Base-by-base conservation (phyloP, 2,329 filamentous ascomycete species). In the Cladosporium sp. region DNA sequence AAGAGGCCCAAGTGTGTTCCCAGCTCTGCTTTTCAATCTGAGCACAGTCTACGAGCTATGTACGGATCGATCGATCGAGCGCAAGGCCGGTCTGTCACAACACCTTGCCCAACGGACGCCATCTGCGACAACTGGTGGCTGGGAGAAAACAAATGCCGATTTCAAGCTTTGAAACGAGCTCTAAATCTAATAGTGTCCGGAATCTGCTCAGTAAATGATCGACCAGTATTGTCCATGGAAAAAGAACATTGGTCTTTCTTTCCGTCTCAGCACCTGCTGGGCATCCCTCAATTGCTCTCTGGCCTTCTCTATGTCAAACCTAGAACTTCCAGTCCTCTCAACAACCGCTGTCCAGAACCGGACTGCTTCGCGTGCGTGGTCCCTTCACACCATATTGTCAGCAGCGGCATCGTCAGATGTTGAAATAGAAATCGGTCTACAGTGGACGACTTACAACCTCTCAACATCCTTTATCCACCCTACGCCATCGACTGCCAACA, bases 31-130 rank as follows among this genome's bases (percentile, higher is more conserved):
- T 0, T 96, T 97, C 79, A 98, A 98, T 75, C 79, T 99, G 14
- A 88, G 89, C 12, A 98, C 94, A 0, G 87, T 97, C 72, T 98
- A 96, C 75, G 95, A 98, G 78, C 84, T 98, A 8, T 95, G 91
- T 75, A 93, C 91, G 0, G 93, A 98, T 72, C 85, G 86, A 68
- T 86, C 91, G 50, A 82, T 86, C 58, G 84, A 84, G 14, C 78
- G 90, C 71, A 98, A 98, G 82, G 78, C 86, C 33, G 82, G 80
- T 29, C 81, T 98, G 21, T 88, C 90, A 11, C 63, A 70, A n/a
- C 65, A 62, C 44, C 66, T 71, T 21, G 73, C 73, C 6, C 55
- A 59, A 5, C 69, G 68, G 40, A 61, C 58, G 6, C 69, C 72
- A 44, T 31, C 21, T 10, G 65, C 67, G 16, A 53, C 29, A 11